Conservation (phyloP, 2,329 filamentous ascomycete species). For the Fusarium udum region DNA sequence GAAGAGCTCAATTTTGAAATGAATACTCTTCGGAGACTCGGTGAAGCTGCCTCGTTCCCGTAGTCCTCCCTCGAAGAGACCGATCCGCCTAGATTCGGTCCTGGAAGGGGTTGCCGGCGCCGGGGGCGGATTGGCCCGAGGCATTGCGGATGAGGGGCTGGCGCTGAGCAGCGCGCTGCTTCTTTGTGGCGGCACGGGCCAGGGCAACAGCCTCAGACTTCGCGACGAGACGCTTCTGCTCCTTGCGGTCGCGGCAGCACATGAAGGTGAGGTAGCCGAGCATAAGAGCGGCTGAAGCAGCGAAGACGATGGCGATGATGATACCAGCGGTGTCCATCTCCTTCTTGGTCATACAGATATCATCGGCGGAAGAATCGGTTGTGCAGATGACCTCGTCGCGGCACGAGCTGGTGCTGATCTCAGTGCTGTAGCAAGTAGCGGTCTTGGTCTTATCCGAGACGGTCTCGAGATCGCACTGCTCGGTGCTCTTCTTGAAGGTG, state of each 20-base stretch:
- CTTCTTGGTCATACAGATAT: constrained; percentile 53
- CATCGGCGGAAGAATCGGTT: constrained; percentile 48
- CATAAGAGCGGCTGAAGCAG: constrained; percentile 50
- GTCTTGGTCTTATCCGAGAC: constrained; percentile 49
- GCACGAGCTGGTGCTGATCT: constrained; percentile 52
- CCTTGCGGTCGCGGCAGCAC: constrained; percentile 61
- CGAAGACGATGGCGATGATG: constrained; percentile 60
- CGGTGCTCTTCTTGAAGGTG: constrained; percentile 46
- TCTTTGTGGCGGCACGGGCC: constrained; percentile 58
- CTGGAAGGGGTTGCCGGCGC: constrained; percentile 49
- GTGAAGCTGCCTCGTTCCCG: constrained; percentile 24
- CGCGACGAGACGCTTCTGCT: constrained; percentile 55
- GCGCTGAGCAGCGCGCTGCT: constrained; percentile 50
- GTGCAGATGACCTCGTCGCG: constrained; percentile 56
- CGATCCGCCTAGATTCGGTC: constrained; percentile 48
- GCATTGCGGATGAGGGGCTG: constrained; percentile 51
- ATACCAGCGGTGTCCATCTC: constrained; percentile 57
- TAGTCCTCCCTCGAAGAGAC: constrained; percentile 24
- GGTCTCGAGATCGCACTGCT: constrained; percentile 52
- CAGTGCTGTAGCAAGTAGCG: constrained; percentile 53
- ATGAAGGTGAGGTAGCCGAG: constrained; percentile 57
- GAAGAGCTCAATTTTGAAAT: neutral
- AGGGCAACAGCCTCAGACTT: constrained; percentile 62
- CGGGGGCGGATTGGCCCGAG: constrained; percentile 37
- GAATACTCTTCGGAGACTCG: constrained; percentile 34